Evolutionary conservation across 1,284 basidiomycete genomes (phyloP).

Genomic region (Cystobasidium slooffiae): DNA sequence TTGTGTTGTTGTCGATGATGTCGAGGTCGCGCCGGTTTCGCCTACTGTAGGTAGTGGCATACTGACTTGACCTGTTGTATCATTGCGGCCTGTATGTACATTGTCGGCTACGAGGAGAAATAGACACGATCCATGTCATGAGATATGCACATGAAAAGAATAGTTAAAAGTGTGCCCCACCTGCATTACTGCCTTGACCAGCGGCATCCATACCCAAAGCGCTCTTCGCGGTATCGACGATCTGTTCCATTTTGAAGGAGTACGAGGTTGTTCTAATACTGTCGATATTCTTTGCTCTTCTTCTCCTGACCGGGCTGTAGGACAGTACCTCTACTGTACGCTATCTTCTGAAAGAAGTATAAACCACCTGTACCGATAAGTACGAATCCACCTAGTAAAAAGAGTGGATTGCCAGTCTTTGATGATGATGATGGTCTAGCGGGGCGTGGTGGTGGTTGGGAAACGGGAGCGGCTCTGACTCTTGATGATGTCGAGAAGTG

Average conservation of each 20-base stretch:
- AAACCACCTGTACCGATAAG: slow-evolving; percentile 39
- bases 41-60: slow-evolving; percentile 4
- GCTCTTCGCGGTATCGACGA: slow-evolving; percentile 16
- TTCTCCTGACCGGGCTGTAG: slow-evolving; percentile 32
- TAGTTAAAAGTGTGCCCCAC: too few species aligned
- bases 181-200: not conserved
- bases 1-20: not conserved
- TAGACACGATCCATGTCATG: too few species aligned
- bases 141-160: too few species aligned
- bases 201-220: not conserved
- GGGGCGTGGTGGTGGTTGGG: not conserved
- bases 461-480: slow-evolving; percentile 1
- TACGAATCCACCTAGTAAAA: slow-evolving; percentile 41
- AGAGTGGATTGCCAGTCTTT: slow-evolving; percentile 6
- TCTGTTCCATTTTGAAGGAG: not conserved
- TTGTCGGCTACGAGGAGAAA: too few species aligned
- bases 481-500: not conserved
- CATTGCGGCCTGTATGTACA: too few species aligned
- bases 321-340: slow-evolving; percentile 38
- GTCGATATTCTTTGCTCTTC: slow-evolving; percentile 42
- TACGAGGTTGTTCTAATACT: slow-evolving; percentile 11
- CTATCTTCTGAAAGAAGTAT: slow-evolving; percentile 27
- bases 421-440: not conserved
- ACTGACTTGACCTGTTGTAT: slow-evolving; percentile 22
- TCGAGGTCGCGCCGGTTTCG: not conserved